Evolutionary conservation across 2,329 filamentous ascomycete species (phyloP).

Genomic region (Microdochium nivale): DNA sequence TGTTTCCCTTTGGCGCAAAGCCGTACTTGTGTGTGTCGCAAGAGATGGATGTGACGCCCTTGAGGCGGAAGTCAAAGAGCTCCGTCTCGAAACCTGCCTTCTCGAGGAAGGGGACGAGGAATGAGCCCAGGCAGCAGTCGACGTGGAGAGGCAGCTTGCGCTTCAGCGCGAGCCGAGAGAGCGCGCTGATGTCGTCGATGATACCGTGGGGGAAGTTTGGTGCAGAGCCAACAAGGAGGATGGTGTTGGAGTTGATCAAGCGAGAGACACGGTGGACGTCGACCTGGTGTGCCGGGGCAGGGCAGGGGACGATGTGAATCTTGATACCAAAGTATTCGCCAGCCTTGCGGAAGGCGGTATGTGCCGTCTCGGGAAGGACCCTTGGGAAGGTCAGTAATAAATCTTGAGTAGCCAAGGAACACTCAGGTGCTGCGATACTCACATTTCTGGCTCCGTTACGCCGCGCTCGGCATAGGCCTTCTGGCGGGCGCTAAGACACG

Average conservation of each 20-base stretch:
- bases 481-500: slow-evolving; percentile 80
- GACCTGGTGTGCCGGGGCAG: slow-evolving; percentile 78
- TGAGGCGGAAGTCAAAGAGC: slow-evolving; percentile 87
- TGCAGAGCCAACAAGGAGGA: slow-evolving; percentile 86
- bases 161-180: slow-evolving; percentile 74
- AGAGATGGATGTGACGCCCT: slow-evolving; percentile 89
- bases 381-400: no score
- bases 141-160: slow-evolving; percentile 85
- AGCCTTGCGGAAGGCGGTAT: slow-evolving; percentile 95
- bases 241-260: slow-evolving; percentile 87
- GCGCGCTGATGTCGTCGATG: slow-evolving; percentile 82
- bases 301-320: slow-evolving; percentile 78
- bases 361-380: slow-evolving; percentile 91
- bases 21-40: slow-evolving; percentile 99
- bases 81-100: slow-evolving; percentile 87
- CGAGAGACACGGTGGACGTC: slow-evolving; percentile 69
- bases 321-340: slow-evolving; percentile 96
- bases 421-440: no score
- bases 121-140: slow-evolving; percentile 94
- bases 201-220: slow-evolving; percentile 98
- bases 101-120: slow-evolving; percentile 85
- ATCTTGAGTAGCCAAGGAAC: no score
- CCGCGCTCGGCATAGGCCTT: slow-evolving; percentile 80
- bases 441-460: slow-evolving; percentile 91
- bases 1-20: slow-evolving; percentile 97